A percentile compares a stretch with the other conserved stretches of the same genome.
Conservation (phyloP, 2,329 filamentous ascomycete species). For the Chaetomium globosum region DNA sequence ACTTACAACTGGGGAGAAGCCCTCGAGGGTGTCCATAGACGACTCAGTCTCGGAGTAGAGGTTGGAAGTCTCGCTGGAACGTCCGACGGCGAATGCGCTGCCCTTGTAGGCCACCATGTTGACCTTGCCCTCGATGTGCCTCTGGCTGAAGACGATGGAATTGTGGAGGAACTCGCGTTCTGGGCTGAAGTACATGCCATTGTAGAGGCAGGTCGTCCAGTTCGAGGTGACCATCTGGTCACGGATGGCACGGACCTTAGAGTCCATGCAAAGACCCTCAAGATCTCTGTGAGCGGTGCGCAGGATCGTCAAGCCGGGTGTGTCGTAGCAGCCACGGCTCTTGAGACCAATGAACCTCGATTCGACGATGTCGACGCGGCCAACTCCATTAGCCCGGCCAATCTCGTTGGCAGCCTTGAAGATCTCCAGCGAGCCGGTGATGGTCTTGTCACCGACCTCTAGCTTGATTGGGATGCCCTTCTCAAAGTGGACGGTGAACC, state of each 20-base stretch:
- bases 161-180: conserved; percentile 63
- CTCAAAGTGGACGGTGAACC: conserved; percentile 72
- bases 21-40: conserved; percentile 54
- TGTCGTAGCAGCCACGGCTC: conserved; percentile 76
- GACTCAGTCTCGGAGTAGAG: conserved; percentile 55
- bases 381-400: conserved; percentile 71
- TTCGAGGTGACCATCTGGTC: conserved; percentile 60
- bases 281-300: conserved; percentile 52
- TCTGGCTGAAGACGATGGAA: conserved; percentile 63
- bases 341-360: conserved; percentile 74
- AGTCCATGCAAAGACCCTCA: conserved; percentile 55
- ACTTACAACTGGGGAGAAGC: conserved; percentile 38
- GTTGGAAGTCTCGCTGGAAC: conserved; percentile 51
- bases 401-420: conserved; percentile 74
- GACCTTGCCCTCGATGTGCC: conserved; percentile 47
- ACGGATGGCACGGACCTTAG: conserved; percentile 59
- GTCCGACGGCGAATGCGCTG: conserved; percentile 50
- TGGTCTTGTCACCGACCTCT: conserved; percentile 54
- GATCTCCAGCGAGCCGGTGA: conserved; percentile 71
- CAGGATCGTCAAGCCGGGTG: conserved; percentile 51
- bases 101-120: conserved; percentile 40
- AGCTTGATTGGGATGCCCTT: conserved; percentile 70
- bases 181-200: conserved; percentile 56
- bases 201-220: conserved; percentile 52
- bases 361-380: conserved; percentile 81